Base-by-base conservation (phyloP, 139 green algal species). In the Medakamo hakoo region DNA sequence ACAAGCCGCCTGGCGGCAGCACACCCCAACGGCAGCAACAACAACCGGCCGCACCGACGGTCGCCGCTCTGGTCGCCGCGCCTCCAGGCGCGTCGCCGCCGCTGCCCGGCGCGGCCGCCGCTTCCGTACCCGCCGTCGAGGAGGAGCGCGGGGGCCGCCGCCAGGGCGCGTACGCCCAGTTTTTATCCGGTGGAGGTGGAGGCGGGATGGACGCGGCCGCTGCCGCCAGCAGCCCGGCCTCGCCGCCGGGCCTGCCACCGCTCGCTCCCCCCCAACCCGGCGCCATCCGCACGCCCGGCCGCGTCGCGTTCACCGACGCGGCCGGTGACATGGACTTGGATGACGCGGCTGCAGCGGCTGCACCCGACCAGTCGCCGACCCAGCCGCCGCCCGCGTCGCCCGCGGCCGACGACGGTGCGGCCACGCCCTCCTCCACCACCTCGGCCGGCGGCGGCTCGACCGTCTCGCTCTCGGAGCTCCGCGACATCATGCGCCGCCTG, bases 401-500 rank as follows among this genome's bases (percentile, higher is more conserved):
- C 40, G 2, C 18, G 14, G 22, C 21, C 48, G 3, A 16, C 24
- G 21, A 5, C 18, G 4, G 4, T 21, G 19, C 57, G 32, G 18
- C 30, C 21, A 22, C 5, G 21, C 3, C 5, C 3, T 3, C 4
- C 55, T 67, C 27, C 16, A 23, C 22, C 29, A n/a, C 24, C 23
- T 3, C 4, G 23, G 21, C 5, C 57, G 23, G 22, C 3, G 18
- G 23, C 23, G 26, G 18, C 4, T 40, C 3, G 4, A 24, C n/a
- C 23, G 18, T 40, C 27, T 63, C 2, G 4, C 26, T 1, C 30
- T 2, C 24, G 4, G 67, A 73, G 29, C 23, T 77, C 49, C 56
- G 66, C 31, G 27, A 55, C 27, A 59, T 77, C n/a, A 77, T 77
- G 71, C 49, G 62, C 27, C 58, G 62, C 27, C 65, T 77, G 31